Evolutionary conservation across 2,329 filamentous ascomycete genomes (phyloP), one percentile per base, ranked within the genome.

Genomic region (Daldinia eschscholtzii): DNA sequence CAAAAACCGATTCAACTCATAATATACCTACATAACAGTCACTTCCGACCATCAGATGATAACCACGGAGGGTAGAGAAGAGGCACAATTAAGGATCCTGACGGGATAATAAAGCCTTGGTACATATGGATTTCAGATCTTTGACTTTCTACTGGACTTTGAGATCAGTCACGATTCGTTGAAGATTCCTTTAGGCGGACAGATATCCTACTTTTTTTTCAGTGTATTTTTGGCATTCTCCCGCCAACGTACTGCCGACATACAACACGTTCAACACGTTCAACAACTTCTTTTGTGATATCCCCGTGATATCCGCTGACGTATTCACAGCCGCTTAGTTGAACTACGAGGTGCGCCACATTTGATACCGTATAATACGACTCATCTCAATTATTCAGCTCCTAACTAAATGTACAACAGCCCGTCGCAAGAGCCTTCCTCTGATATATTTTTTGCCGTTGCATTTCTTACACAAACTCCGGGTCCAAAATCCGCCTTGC

Each of bases 401-500:
- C 35, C 64, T 67, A 64, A 70, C 52, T 50, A 15, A 52, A 52
- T 41, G 48, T 52, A 61, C n/a, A 48, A 50, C 57, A 67, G 57
- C 15, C 62, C 62, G 33, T 41, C 37, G 39, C 61, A n/a, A 61
- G 52, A 53, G 7, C 33, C 64, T 70, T 52, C 64, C 23, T 55
- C 20, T 58, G 20, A 33, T 33, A 56, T 20, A 60, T 65, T 37
- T 39, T 28, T n/a, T 35, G 23, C 46, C 20, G 26, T 50, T 53
- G 30, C 30, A 55, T 55, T 55, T 35, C 28, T 20, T 66, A 46
- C 53, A 57, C 66, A 39, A 60, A 50, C 53, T 63, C 37, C 39
- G n/a, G 48, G 39, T 26, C 39, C 18, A 53, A 57, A 70, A 65
- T 67, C 48, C 23, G 68, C 68, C 68, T 68, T 58, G 61, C 42